Percentiles rank a stretch among this genome's conserved stretches.
Evolutionary conservation across 148 eudicot genomes (phyloP).

Genomic region (Spergularia marina): DNA sequence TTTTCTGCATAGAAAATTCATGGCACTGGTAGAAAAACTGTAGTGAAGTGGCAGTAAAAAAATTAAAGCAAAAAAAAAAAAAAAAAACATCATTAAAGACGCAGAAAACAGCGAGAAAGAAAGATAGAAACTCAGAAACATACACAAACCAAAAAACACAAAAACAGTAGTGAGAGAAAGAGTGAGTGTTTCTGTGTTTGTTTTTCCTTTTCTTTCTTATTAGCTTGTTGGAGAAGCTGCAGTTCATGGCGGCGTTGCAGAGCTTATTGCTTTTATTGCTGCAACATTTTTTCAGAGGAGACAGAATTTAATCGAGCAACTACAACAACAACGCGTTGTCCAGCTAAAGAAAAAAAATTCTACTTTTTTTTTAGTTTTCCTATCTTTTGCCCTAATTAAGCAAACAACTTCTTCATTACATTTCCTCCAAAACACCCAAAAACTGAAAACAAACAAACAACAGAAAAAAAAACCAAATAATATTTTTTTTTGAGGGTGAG

Average conservation of each 20-base stretch:
- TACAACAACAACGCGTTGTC: not conserved
- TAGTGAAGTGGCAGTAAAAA: constrained; percentile 21
- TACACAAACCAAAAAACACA: not conserved
- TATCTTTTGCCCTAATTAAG: constrained; percentile 14
- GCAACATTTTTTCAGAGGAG: constrained; percentile 3
- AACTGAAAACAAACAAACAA: constrained; percentile 8
- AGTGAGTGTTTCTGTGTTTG: not conserved
- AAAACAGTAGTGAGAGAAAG: not conserved
- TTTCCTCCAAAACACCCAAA: constrained; percentile 1
- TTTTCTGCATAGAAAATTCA: constrained; percentile 13
- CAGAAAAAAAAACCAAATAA: not conserved
- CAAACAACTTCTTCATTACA: not conserved
- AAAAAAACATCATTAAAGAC: not conserved
- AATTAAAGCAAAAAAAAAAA: not conserved
- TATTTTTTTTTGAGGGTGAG: too few species aligned
- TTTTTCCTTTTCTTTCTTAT: not conserved
- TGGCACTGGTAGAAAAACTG: constrained; percentile 23
- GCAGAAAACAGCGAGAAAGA: not conserved
- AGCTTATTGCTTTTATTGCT: constrained; percentile 56
- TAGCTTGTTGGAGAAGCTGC: constrained; percentile 17
- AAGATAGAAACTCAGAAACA: not conserved
- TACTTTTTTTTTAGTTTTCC: not conserved
- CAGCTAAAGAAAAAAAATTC: too few species aligned
- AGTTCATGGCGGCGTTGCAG: constrained; percentile 95
- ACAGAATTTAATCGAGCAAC: not conserved